phyloP scores from a whole-genome alignment of 2,329 filamentous ascomycete genomes.

The Penicillium vulpinum region DNA sequence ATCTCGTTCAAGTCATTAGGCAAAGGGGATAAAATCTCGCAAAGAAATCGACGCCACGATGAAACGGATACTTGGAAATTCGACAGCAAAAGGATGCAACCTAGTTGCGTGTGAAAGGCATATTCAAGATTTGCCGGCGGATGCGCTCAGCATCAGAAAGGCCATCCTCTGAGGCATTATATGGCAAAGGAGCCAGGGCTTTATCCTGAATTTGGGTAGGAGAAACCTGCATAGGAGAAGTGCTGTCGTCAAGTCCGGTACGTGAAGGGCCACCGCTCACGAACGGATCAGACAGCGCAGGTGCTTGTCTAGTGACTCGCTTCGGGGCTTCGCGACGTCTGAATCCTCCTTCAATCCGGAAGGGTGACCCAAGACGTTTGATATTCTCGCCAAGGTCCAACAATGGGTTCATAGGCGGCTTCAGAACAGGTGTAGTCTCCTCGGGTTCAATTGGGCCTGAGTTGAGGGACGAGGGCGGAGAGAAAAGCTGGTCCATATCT shows the following conservation, averaged over 20 bases:
- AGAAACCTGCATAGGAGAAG: constrained; percentile 17
- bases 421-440: constrained; percentile 22
- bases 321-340: constrained; percentile 33
- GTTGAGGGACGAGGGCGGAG: constrained; percentile 45
- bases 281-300: constrained; percentile 48
- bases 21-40: constrained; percentile 21
- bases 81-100: constrained; percentile 14
- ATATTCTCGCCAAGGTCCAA: constrained; percentile 42
- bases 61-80: constrained; percentile 21
- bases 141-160: constrained; percentile 43
- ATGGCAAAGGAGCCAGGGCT: constrained; percentile 21
- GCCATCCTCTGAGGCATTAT: constrained; percentile 36
- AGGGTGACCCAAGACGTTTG: constrained; percentile 51
- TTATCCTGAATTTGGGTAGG: constrained; percentile 18
- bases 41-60: constrained; percentile 25
- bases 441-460: constrained; percentile 29
- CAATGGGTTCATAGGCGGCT: constrained; percentile 28
- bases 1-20: constrained; percentile 35
- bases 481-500: constrained; percentile 57
- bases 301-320: constrained; percentile 41
- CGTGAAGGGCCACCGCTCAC: constrained; percentile 29
- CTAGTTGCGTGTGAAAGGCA: constrained; percentile 34
- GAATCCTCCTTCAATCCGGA: constrained; percentile 42
- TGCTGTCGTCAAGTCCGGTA: constrained; percentile 15
- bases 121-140: constrained; percentile 41